Conservation (phyloP, 495 filamentous ascomycete genomes). For the Penicillium malachiteum region DNA sequence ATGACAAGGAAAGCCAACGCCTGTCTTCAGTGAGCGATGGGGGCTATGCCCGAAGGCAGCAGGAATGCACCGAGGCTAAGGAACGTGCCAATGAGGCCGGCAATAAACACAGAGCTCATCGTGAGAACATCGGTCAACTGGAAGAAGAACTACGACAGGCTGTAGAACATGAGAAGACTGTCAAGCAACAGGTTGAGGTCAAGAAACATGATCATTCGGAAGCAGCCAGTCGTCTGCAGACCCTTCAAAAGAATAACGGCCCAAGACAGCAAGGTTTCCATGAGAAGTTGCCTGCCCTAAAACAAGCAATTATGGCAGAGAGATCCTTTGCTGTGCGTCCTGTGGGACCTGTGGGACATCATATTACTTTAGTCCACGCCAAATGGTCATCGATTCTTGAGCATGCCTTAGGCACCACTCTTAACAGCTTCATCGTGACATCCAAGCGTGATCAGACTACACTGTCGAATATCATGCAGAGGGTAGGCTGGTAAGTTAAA, state of each 20-base stretch:
- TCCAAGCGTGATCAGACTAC: slow-evolving; percentile 65
- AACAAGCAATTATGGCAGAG: slow-evolving; percentile 67
- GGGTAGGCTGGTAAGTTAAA: slow-evolving; percentile 48
- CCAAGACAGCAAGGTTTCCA: slow-evolving; percentile 57
- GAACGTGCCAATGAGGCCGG: slow-evolving; percentile 32
- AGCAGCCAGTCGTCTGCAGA: slow-evolving; percentile 45
- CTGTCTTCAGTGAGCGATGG: slow-evolving; percentile 55
- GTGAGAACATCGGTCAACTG: slow-evolving; percentile 22
- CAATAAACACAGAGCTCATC: slow-evolving; percentile 31
- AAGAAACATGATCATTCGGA: slow-evolving; percentile 41
- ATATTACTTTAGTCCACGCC: slow-evolving; percentile 72
- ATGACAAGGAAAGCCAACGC: slow-evolving; percentile 48
- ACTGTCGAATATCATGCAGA: slow-evolving; percentile 62
- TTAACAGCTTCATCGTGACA: slow-evolving; percentile 79
- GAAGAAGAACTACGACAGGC: slow-evolving; percentile 38
- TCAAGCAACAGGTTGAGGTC: slow-evolving; percentile 21
- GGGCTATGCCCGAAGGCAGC: slow-evolving; percentile 47
- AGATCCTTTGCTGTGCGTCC: slow-evolving; percentile 65
- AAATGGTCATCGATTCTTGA: slow-evolving; percentile 87
- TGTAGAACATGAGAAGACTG: slow-evolving; percentile 28
- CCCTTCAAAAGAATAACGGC: slow-evolving; percentile 53
- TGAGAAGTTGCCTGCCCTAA: slow-evolving; percentile 57
- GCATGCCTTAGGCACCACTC: slow-evolving; percentile 58
- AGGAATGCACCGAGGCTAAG: slow-evolving; percentile 44
- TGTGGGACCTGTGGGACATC: slow-evolving; percentile 77